These are phyloP conservation scores for Peterozyma xylosa DNA, from an alignment of 805 yeast genomes.

Conservation along the genomic window DNA sequence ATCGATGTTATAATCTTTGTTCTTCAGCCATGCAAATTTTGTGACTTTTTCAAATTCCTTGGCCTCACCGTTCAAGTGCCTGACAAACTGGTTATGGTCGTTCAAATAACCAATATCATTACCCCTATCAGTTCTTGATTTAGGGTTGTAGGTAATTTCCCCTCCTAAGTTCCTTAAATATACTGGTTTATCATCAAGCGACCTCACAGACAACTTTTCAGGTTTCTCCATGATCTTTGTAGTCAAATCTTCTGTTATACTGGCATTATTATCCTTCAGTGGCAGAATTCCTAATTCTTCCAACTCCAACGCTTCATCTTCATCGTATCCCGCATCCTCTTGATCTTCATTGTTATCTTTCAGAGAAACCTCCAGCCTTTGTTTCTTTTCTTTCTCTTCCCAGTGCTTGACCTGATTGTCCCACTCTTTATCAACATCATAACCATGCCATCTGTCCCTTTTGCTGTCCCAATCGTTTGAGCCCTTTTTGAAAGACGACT, in stretches of 20 bases:
- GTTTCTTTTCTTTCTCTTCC: slow-evolving; percentile 26
- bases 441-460: slow-evolving; percentile 80
- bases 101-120: slow-evolving; percentile 23
- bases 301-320: slow-evolving; percentile 36
- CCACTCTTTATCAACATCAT: slow-evolving; percentile 52
- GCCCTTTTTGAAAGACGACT: slow-evolving; percentile 16
- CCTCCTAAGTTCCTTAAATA: slow-evolving; percentile 41
- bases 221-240: slow-evolving; percentile 13
- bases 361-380: slow-evolving; percentile 11
- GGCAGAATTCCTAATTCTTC: slow-evolving; percentile 28
- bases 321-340: slow-evolving; percentile 19
- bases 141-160: slow-evolving; percentile 46
- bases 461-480: slow-evolving; percentile 56
- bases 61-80: slow-evolving; percentile 52
- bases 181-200: slow-evolving; percentile 71
- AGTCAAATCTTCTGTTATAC: slow-evolving; percentile 4
- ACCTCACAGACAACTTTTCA: slow-evolving; percentile 40
- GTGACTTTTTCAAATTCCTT: slow-evolving; percentile 39
- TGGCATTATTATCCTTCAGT: slow-evolving; percentile 8
- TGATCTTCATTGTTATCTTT: slow-evolving; percentile 9
- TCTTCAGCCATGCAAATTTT: slow-evolving; percentile 37
- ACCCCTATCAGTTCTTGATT: slow-evolving; percentile 33
- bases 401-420: slow-evolving; percentile 39
- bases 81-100: slow-evolving; percentile 41
- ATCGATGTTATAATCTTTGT: slow-evolving; percentile 3